Conservation (phyloP, 306 rosid species). For the Acmispon strigosus region DNA sequence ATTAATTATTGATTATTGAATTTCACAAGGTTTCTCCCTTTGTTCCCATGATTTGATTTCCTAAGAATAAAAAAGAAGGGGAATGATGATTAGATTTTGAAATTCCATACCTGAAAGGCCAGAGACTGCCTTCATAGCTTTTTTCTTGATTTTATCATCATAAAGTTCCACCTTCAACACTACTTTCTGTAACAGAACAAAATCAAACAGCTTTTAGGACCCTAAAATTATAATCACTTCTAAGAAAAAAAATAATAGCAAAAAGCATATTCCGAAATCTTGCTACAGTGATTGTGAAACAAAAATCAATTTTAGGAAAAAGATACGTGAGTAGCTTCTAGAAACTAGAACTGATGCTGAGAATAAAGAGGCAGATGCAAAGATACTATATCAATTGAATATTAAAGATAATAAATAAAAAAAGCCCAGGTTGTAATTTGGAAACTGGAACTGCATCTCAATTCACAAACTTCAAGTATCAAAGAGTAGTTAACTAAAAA, state of each 20-base stretch:
- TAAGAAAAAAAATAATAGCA: neutral
- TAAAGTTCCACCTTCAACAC: conserved; percentile 43
- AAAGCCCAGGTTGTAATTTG: neutral
- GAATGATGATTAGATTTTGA: neutral
- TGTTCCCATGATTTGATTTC: no score
- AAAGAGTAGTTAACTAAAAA: neutral
- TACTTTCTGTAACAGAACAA: conserved; percentile 46
- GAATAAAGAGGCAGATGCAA: neutral
- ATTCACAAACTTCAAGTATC: neutral
- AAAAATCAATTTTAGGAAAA: no score
- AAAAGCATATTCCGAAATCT: no score
- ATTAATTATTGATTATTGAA: neutral
- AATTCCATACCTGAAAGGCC: conserved; percentile 45
- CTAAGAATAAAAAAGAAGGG: no score
- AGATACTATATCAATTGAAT: neutral
- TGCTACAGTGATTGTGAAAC: no score
- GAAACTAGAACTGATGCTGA: no score
- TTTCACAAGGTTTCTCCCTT: neutral
- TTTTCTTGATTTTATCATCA: conserved; percentile 44
- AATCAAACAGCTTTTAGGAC: neutral
- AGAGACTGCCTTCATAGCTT: conserved; percentile 65
- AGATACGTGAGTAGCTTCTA: no score
- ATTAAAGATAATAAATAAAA: neutral
- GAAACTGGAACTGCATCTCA: neutral
- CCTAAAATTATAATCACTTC: neutral